Percentiles rank a stretch among this genome's conserved stretches.
Conservation (phyloP, 805 yeast genomes). For the Metschnikowia vanudenii region DNA sequence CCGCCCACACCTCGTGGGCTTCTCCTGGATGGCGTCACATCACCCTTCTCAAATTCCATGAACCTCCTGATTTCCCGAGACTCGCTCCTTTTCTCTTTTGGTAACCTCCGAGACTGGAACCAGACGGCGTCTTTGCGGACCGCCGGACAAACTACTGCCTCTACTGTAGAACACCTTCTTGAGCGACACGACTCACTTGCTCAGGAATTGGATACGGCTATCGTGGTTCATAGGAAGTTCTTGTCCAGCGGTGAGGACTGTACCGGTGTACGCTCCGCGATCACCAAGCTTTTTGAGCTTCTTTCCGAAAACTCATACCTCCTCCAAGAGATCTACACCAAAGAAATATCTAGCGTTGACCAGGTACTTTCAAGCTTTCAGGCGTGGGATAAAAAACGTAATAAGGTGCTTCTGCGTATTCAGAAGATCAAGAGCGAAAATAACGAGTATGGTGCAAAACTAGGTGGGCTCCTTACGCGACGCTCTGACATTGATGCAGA, state of each 20-base stretch:
- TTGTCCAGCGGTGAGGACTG: conserved; percentile 15
- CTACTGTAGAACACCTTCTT: conserved; percentile 15
- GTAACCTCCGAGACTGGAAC: conserved; percentile 3
- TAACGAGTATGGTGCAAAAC: conserved; percentile 43
- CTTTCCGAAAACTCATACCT: conserved; percentile 45
- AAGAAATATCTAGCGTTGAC: conserved; percentile 33
- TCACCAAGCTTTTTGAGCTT: conserved; percentile 14
- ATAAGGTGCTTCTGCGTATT: conserved; percentile 33
- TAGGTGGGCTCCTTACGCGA: conserved; percentile 34
- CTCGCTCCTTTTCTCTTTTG: conserved; percentile 7
- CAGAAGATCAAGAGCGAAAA: conserved; percentile 38
- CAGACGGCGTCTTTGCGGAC: background rate
- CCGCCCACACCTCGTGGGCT: background rate
- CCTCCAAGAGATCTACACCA: conserved; percentile 45
- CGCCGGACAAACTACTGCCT: background rate
- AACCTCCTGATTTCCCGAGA: conserved; percentile 8
- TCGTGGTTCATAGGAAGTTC: conserved; percentile 7
- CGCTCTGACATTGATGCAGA: conserved; percentile 35
- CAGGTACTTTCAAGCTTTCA: conserved; percentile 29
- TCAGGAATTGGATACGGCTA: conserved; percentile 5
- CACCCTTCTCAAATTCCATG: conserved; percentile 8
- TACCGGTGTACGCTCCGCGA: conserved; percentile 1
- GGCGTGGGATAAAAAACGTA: conserved; percentile 42
- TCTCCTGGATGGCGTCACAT: conserved; percentile 7
- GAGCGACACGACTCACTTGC: conserved; percentile 8